Base-by-base conservation (phyloP, 2,329 filamentous ascomycete species). In the Epichloe sibirici region DNA sequence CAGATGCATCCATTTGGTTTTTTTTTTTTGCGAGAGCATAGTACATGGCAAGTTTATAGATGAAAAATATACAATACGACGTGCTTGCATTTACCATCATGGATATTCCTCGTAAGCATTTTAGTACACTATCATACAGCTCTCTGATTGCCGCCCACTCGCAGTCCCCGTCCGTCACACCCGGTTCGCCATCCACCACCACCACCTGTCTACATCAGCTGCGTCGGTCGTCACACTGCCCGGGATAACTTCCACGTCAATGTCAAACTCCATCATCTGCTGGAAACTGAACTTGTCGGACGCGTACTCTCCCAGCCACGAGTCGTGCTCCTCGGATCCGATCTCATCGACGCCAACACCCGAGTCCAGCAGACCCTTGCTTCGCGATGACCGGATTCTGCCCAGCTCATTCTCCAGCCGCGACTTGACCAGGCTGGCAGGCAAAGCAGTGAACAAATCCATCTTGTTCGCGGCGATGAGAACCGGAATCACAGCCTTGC, bases 381-480 rank as follows among this genome's bases (percentile, higher is more conserved):
- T 86, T 65, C 82, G 83, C 42, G 86, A 87, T 53, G 76, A 74
- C 47, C 91, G 80, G 50, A 97, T 85, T 48, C 85, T 81, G 28
- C 83, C 81, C 55, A 97, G 81, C 66, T 96, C 91, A 12, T 77
- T 74, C 70, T 97, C 90, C 13, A 98, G 74, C 57, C 79, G 81
- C 51, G 76, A 76, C 67, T 81, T 85, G 54, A 96, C 87, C 35
- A 94, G 74, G 5, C 79, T 77, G 0, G 87, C 80, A 0, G 93
- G 93, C 49, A 96, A 72, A 7, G 91, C 89, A 0, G 93, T 96
- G 66, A 98, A 98, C 1, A 98, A 76, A 66, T 98, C 93, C 65
- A 90, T 79, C 76, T 98, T 98, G 70, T 97, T 98, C 51, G 90
- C 90, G 2, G 90, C 90, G 37, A 98, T 74, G 38, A 98, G 76